These are phyloP conservation scores for Amylocystis lapponica DNA, from an alignment of 768 basidiomycete species.

Conservation along the genomic window DNA sequence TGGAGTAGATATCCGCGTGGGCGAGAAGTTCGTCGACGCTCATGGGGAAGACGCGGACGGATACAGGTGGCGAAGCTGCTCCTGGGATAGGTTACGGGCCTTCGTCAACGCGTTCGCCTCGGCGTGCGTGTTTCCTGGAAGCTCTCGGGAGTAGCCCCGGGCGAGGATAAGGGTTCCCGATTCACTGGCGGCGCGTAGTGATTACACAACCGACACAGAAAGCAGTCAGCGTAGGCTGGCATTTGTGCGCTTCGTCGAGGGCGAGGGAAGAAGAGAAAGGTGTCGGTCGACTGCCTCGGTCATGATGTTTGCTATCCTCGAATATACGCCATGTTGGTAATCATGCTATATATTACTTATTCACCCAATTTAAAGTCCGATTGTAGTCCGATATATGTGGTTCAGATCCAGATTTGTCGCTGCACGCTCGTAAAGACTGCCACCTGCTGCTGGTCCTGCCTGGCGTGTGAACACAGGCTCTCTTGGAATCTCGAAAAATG, in stretches of 20 bases:
- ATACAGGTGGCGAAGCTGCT: constrained; percentile 31
- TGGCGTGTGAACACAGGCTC: too few species aligned
- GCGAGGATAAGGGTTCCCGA: constrained; percentile 50
- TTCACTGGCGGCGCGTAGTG: constrained; percentile 38
- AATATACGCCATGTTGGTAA: too few species aligned
- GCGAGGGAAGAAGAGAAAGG: constrained; percentile 51
- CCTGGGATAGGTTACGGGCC: constrained; percentile 38
- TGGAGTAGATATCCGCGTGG: constrained; percentile 81
- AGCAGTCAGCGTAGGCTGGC: constrained; percentile 62
- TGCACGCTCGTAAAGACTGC: too few species aligned
- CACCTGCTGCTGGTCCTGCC: too few species aligned
- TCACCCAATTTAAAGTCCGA: constrained; percentile 1
- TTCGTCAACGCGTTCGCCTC: constrained; percentile 92
- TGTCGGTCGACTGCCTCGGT: constrained; percentile 6
- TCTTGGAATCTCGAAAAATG: constrained; percentile 21
- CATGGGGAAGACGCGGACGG: constrained; percentile 34
- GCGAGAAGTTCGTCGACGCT: constrained; percentile 43
- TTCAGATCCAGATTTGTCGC: constrained; percentile 8
- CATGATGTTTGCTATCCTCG: too few species aligned
- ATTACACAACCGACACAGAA: constrained; percentile 92
- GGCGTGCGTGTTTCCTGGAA: constrained; percentile 93
- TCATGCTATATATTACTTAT: background rate
- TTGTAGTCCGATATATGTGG: background rate
- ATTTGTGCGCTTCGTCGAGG: constrained; percentile 65
- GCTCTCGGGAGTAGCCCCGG: constrained; percentile 85